These are phyloP conservation scores for Phytophthora colocasiae DNA, from an alignment of 352 stramenopile species.

Conservation along the genomic window DNA sequence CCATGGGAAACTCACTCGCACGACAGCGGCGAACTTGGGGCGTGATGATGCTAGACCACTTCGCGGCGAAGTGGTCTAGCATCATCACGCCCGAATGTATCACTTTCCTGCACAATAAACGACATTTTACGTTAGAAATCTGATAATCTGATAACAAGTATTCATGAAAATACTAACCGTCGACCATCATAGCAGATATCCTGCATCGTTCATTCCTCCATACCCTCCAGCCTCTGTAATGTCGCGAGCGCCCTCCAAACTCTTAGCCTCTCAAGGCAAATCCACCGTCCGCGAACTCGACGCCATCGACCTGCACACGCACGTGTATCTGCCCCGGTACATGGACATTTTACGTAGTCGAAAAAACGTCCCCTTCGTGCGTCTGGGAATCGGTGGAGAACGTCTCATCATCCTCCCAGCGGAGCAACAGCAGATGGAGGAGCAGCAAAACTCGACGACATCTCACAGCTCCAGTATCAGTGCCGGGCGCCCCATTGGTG, in stretches of 20 bases:
- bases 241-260: conserved; percentile 35
- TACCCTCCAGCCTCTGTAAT: conserved; percentile 12
- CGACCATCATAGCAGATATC: neutral
- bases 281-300: conserved; percentile 41
- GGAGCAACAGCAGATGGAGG: conserved; percentile 50
- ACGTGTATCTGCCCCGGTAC: conserved; percentile 72
- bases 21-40: neutral
- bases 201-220: neutral
- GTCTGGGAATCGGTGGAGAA: conserved; percentile 36
- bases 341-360: conserved; percentile 63
- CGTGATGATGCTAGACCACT: too few species aligned
- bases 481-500: conserved; percentile 57
- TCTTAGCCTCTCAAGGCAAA: conserved; percentile 48
- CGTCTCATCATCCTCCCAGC: conserved; percentile 69
- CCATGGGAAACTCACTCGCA: conserved; percentile 1
- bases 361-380: conserved; percentile 56
- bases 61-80: neutral
- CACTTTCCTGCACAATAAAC: too few species aligned
- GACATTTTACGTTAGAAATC: too few species aligned
- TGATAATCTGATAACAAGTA: too few species aligned
- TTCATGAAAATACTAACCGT: too few species aligned
- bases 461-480: conserved; percentile 41
- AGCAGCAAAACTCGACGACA: conserved; percentile 17
- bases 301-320: conserved; percentile 67
- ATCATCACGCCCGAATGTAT: neutral